Evolutionary conservation across 2,329 filamentous ascomycete species (phyloP), one percentile per base, ranked within the genome.

Genomic region (Trichoderma lentiforme): DNA sequence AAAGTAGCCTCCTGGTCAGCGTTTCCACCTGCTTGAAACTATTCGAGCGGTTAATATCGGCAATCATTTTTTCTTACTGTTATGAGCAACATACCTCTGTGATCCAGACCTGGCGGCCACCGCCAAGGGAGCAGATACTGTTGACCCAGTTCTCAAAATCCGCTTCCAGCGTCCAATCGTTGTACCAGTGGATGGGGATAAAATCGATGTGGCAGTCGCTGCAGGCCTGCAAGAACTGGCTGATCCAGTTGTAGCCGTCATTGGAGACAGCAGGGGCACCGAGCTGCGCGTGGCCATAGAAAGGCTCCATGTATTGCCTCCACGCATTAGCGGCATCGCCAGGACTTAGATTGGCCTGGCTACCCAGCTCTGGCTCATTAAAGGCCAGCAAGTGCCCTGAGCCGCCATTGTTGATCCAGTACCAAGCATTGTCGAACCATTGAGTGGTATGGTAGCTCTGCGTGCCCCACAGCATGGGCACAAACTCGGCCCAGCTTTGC

Each of bases 191-290:
- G 43, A 85, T 79, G 74, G 81, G 79, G 70, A 86, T 74, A 73
- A 82, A 83, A 76, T 86, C 83, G 63, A 86, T 82, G 12, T 78
- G 79, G 80, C 83, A 85, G 57, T 74, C 78, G 15, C 74, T 75
- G 78, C 85, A 86, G 7, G 77, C 75, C n/a, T 72, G 70, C 39
- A 86, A 58, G 79, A 86, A 87, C 34, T 78, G 75, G 24, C 75
- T 73, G n/a, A 87, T 78, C 80, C 82, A 87, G 62, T 78, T 76
- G 32, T 85, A 80, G 12, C 76, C 79, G 60, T 82, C 83, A 75
- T 86, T 86, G 74, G 85, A 86, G 53, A 87, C 84, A 61, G 83
- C 80, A 4, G 85, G 85, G 7, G 84, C 80, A 71, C 83, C 83
- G 58, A 86, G 80, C 73, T 81, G 80, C 60, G 82, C 84, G 71